Conservation (phyloP, 306 rosid genomes). For the Acmispon strigosus region DNA sequence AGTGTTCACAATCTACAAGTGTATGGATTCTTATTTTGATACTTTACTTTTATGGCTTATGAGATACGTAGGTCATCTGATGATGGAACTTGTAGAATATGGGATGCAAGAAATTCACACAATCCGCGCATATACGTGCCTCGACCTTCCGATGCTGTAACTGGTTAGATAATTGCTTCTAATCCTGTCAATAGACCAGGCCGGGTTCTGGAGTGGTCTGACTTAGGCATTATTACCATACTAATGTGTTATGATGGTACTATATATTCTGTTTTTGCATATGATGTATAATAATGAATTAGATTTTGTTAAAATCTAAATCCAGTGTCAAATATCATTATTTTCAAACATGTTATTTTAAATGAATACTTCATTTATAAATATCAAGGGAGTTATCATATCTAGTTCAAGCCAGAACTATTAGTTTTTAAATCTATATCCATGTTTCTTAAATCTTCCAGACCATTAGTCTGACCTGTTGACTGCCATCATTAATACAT, state of each 20-base stretch:
- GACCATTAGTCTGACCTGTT: conserved; percentile 24
- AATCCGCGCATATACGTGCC: conserved; percentile 66
- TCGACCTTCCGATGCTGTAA: conserved; percentile 51
- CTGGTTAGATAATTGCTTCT: conserved; percentile 52
- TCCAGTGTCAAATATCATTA: background rate
- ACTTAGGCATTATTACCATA: conserved; percentile 15
- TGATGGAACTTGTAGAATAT: conserved; percentile 89
- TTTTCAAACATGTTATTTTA: background rate
- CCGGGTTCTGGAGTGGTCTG: conserved; percentile 20
- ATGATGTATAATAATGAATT: conserved; percentile 1
- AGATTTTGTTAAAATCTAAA: conserved; percentile 4
- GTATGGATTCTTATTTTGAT: background rate
- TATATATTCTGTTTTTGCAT: conserved; percentile 4
- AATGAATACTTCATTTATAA: background rate
- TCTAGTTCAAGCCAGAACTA: background rate
- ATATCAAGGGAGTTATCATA: background rate
- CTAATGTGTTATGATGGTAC: conserved; percentile 13
- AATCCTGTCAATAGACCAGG: conserved; percentile 10
- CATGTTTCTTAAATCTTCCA: conserved; percentile 14
- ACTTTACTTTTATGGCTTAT: conserved; percentile 14
- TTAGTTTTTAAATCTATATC: background rate
- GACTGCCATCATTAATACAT: conserved; percentile 14
- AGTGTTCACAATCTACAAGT: background rate
- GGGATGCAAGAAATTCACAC: conserved; percentile 81
- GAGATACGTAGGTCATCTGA: conserved; percentile 62